Percentiles rank a stretch among this genome's conserved stretches.
Evolutionary conservation across 768 basidiomycete species (phyloP).

Genomic region (Hortiboletus campestris): DNA sequence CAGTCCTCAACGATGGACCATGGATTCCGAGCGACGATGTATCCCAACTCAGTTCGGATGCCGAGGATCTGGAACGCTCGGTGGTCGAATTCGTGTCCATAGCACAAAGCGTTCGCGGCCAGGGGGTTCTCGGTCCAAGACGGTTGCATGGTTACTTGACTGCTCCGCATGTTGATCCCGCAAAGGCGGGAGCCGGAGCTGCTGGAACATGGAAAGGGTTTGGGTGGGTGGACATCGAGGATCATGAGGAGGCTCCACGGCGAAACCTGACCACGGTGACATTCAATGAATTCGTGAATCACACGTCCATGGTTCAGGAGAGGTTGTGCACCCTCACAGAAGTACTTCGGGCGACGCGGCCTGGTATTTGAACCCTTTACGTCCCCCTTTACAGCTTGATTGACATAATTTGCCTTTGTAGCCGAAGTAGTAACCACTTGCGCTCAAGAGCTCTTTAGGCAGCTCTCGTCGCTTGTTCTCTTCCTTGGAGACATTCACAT

Average conservation of each 20-base stretch:
- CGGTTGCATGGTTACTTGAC: conserved; percentile 38
- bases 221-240: conserved; percentile 44
- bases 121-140: conserved; percentile 30
- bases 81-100: conserved; percentile 64
- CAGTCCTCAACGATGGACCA: conserved; percentile 52
- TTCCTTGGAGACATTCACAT: conserved; percentile 50
- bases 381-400: background rate
- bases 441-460: conserved; percentile 34
- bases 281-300: conserved; percentile 34
- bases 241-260: conserved; percentile 31
- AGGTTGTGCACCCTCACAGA: conserved; percentile 22
- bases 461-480: conserved; percentile 42
- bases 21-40: conserved; percentile 24
- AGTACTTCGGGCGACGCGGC: conserved; percentile 14
- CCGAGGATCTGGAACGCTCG: conserved; percentile 69
- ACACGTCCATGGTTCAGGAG: conserved; percentile 29
- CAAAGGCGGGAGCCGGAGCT: conserved; percentile 47
- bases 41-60: conserved; percentile 63
- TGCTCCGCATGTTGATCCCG: conserved; percentile 37
- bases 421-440: conserved; percentile 24
- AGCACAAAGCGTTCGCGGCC: conserved; percentile 44
- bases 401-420: conserved; percentile 8
- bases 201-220: conserved; percentile 55
- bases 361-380: conserved; percentile 16
- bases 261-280: conserved; percentile 28